Evolutionary conservation across 768 basidiomycete genomes (phyloP).

Genomic region (Ramaria sp.): DNA sequence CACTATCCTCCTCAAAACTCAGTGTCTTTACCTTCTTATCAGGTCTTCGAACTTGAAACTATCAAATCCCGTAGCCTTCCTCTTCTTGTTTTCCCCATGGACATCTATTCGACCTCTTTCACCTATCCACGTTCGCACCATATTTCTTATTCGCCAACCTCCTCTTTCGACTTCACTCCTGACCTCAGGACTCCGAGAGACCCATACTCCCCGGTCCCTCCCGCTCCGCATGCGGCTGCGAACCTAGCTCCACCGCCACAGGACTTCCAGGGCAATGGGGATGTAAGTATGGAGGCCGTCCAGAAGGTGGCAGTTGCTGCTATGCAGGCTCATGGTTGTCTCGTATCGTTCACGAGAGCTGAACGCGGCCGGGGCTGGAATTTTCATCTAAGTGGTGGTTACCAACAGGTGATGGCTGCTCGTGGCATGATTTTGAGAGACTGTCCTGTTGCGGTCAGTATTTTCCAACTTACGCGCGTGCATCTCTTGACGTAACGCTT

Average conservation of each 20-base stretch:
- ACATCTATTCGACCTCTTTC: conserved; percentile 92
- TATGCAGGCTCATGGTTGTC: conserved; percentile 71
- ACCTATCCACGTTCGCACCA: conserved; percentile 78
- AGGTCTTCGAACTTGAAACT: too few species aligned
- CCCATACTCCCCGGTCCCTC: conserved; percentile 16
- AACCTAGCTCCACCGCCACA: conserved; percentile 14
- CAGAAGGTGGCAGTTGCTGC: conserved; percentile 71
- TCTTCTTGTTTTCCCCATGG: conserved; percentile 40
- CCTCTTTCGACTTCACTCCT: conserved; percentile 45
- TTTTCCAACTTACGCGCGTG: conserved; percentile 13
- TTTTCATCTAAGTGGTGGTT: conserved; percentile 82
- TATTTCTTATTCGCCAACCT: conserved; percentile 50
- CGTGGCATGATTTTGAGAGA: conserved; percentile 85
- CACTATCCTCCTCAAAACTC: conserved; percentile 14
- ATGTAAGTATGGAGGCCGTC: conserved; percentile 60
- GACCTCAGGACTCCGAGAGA: conserved; percentile 13
- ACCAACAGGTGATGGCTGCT: conserved; percentile 87
- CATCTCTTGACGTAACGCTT: conserved; percentile 10
- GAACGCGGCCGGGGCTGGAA: conserved; percentile 74
- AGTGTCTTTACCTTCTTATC: conserved; percentile 14
- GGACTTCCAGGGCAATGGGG: conserved; percentile 21
- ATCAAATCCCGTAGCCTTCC: conserved; percentile 16
- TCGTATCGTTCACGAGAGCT: conserved; percentile 66
- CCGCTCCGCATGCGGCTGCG: conserved; percentile 13
- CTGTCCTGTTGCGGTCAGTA: conserved; percentile 67